These are phyloP conservation scores for Skeletonema potamos DNA, from an alignment of 108 stramenopile species.

Conservation along the genomic window DNA sequence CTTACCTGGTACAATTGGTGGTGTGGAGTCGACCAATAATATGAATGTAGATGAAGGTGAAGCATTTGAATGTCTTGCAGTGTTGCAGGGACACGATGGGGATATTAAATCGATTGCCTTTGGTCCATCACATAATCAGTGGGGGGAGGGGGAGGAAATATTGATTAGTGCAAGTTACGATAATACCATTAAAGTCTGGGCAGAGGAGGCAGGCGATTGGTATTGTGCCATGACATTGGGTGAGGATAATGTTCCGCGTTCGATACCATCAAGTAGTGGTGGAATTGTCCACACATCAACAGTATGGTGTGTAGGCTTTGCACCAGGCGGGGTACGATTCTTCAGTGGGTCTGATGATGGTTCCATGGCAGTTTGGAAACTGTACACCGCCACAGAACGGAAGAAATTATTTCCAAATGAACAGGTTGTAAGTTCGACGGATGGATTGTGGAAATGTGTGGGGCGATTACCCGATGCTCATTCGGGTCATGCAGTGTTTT, in stretches of 20 bases:
- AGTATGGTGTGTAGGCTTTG: constrained; percentile 87
- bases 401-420: constrained; percentile 7
- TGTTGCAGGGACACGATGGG: constrained; percentile 93
- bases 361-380: constrained; percentile 72
- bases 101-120: constrained; percentile 95
- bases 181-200: constrained; percentile 93
- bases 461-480: constrained; percentile 72
- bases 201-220: constrained; percentile 96
- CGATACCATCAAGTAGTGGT: background rate
- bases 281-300: constrained; percentile 71
- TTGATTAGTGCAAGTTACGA: constrained; percentile 90
- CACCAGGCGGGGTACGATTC: constrained; percentile 77
- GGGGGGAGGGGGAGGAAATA: constrained; percentile 86
- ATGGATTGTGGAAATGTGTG: constrained; percentile 77
- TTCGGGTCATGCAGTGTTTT: constrained; percentile 56
- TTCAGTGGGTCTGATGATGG: constrained; percentile 79
- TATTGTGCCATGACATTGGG: constrained; percentile 80
- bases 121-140: constrained; percentile 75
- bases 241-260: constrained; percentile 3
- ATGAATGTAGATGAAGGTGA: constrained; percentile 54
- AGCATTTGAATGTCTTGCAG: constrained; percentile 89
- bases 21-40: constrained; percentile 16
- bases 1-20: constrained; percentile 73
- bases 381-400: constrained; percentile 61
- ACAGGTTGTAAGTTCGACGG: constrained; percentile 11